phyloP scores from a whole-genome alignment of 805 yeast species.

The Saccharomycopsis selenospora region DNA sequence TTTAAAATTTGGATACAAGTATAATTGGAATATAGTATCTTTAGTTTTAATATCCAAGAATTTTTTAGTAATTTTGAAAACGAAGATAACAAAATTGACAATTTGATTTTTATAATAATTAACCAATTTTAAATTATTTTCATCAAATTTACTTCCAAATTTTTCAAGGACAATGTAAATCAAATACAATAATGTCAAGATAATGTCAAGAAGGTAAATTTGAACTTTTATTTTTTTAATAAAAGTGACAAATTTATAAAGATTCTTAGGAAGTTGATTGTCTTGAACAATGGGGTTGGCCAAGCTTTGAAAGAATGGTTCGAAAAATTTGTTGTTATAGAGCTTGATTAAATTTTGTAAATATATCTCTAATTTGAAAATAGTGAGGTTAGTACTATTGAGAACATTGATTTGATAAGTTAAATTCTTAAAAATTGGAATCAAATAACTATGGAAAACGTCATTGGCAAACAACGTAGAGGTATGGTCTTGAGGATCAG shows the following conservation, averaged over 20 bases:
- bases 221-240: constrained; percentile 19
- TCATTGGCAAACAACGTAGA: not conserved
- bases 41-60: constrained; percentile 15
- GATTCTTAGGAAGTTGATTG: constrained; percentile 17
- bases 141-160: constrained; percentile 6
- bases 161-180: constrained; percentile 12
- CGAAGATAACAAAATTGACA: constrained; percentile 16
- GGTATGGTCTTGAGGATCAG: not conserved
- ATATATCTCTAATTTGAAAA: constrained; percentile 14
- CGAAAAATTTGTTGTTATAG: constrained; percentile 12
- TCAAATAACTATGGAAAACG: constrained; percentile 9
- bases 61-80: constrained; percentile 7
- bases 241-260: constrained; percentile 12
- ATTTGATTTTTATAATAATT: constrained; percentile 19
- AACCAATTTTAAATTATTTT: constrained; percentile 6
- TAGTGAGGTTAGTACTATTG: constrained; percentile 6
- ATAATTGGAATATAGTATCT: constrained; percentile 14
- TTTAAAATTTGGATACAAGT: constrained; percentile 12
- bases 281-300: constrained; percentile 19
- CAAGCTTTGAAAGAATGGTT: constrained; percentile 13
- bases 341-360: constrained; percentile 15
- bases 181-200: constrained; percentile 18
- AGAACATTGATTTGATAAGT: constrained; percentile 13
- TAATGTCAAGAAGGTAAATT: constrained; percentile 12
- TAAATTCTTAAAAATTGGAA: constrained; percentile 15